Conservation (phyloP, 2,329 filamentous ascomycete species). For the Ustulina deusta region DNA sequence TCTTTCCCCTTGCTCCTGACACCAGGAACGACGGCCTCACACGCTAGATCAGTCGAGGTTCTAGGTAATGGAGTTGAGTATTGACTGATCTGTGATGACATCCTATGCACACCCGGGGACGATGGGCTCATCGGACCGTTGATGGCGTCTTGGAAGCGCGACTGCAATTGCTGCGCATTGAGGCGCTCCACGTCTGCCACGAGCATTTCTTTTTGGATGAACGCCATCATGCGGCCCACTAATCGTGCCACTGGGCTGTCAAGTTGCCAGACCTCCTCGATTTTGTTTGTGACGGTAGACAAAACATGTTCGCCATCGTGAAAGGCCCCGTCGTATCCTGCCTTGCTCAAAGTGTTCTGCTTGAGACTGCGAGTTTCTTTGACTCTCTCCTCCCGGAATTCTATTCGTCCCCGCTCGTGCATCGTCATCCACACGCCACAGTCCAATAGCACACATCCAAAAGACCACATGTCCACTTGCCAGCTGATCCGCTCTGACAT, state of each 20-base stretch:
- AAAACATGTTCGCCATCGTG: slow-evolving; percentile 12
- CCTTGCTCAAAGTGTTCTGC: not conserved
- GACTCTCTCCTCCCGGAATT: slow-evolving; percentile 7
- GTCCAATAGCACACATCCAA: slow-evolving; percentile 22
- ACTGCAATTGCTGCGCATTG: slow-evolving; percentile 21
- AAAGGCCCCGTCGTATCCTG: slow-evolving; percentile 18
- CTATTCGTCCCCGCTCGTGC: slow-evolving; percentile 13
- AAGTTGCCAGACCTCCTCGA: not conserved
- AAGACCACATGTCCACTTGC: slow-evolving; percentile 19
- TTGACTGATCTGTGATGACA: not conserved
- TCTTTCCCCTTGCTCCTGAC: not conserved
- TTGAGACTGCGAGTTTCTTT: not conserved
- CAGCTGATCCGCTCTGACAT: slow-evolving; percentile 2
- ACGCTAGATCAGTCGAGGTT: not conserved
- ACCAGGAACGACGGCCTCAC: too few species aligned
- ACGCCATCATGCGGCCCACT: slow-evolving; percentile 15
- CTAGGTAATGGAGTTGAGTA: not conserved
- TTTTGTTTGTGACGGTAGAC: slow-evolving; percentile 2
- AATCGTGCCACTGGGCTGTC: slow-evolving; percentile 5
- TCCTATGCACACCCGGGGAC: not conserved
- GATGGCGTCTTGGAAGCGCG: slow-evolving; percentile 3
- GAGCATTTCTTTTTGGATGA: slow-evolving; percentile 17
- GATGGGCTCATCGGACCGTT: not conserved
- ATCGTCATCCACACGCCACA: slow-evolving; percentile 22
- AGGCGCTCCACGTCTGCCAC: slow-evolving; percentile 11